Base-by-base conservation (phyloP, 805 yeast genomes). In the Ogataea ganodermae region DNA sequence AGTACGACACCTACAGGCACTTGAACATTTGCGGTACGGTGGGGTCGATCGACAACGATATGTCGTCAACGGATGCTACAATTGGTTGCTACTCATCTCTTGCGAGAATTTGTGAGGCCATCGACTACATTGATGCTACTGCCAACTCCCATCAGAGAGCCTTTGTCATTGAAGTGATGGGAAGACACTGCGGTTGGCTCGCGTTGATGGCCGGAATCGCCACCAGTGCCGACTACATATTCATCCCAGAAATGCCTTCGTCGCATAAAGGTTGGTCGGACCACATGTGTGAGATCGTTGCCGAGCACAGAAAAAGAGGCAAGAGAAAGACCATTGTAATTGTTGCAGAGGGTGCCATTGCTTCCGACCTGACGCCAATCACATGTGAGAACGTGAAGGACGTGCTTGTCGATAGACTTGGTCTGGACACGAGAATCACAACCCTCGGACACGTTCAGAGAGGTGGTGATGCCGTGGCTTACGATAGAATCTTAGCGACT, bases 381-480 rank as follows among this genome's bases (percentile, higher is more conserved):
- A 71, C 85, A 4, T 72, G 87, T 22, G 74, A 79, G 39, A 80
- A 83, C 48, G 92, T 86, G 23, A 80, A 79, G 59, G 71, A 80
- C 16, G 87, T 81, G 8, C 70, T 86, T 50, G 87, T 81, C 16
- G 78, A 75, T 38, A 52, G 50, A 37, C 67, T 86, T 49, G 89
- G 89, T 9, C 69, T 86, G 43, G 95, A 86, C 62, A 86, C 92
- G 5, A 75, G 95, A 67, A 84, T 92, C 60, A 94, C 99, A 33
- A 89, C 95, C 10, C 75, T 94, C 57, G 99, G 99, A 46, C 99
- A 94, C 67, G 97, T 94, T 44, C 99, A 94, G 75, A 83, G 99
- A 72, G 99, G 99, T 73, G 99, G 99, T 69, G 80, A 96, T 38
- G 97, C 99, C 20, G 97, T 90, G 48, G 97, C 98, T 2, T 89